phyloP scores from a whole-genome alignment of 495 filamentous ascomycete species.

The Lepidopterella palustris region DNA sequence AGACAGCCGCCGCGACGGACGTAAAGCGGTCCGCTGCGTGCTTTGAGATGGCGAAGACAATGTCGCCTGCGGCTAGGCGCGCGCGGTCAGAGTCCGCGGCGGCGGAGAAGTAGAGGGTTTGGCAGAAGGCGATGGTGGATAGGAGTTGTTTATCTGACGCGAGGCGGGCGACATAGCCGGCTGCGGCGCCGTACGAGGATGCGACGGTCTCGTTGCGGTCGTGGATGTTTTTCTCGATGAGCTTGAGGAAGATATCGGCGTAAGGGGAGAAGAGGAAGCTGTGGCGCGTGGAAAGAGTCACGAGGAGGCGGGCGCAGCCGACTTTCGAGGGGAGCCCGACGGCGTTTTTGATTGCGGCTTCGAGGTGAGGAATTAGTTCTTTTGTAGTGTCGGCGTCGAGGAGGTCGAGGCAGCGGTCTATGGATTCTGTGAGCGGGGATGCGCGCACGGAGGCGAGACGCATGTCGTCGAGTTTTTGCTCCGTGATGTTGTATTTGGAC shows the following conservation, averaged over 20 bases:
- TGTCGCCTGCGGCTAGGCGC: constrained; percentile 70
- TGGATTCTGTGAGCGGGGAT: constrained; percentile 90
- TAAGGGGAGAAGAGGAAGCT: constrained; percentile 67
- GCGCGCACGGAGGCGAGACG: constrained; percentile 69
- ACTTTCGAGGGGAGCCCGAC: constrained; percentile 91
- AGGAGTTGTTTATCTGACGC: constrained; percentile 64
- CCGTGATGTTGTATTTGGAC: constrained; percentile 72
- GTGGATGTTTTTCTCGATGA: constrained; percentile 69
- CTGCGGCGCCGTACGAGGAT: constrained; percentile 73
- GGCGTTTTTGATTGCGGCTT: constrained; percentile 72
- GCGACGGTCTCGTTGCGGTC: constrained; percentile 89
- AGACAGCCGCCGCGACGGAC: constrained; percentile 59
- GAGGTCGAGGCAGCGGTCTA: constrained; percentile 82
- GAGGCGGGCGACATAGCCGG: constrained; percentile 76
- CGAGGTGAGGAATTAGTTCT: constrained; percentile 61
- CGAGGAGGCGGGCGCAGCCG: constrained; percentile 77
- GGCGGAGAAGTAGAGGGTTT: constrained; percentile 68
- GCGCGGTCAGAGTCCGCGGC: constrained; percentile 58
- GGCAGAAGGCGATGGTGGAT: constrained; percentile 57
- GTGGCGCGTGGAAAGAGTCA: constrained; percentile 76
- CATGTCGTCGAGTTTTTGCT: constrained; percentile 80
- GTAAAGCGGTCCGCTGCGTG: constrained; percentile 80
- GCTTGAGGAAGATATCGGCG: constrained; percentile 67
- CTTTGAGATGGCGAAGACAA: constrained; percentile 72
- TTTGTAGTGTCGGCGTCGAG: constrained; percentile 70